Base-by-base conservation (phyloP, 2,329 filamentous ascomycete genomes). In the Xenoacremonium recifei region DNA sequence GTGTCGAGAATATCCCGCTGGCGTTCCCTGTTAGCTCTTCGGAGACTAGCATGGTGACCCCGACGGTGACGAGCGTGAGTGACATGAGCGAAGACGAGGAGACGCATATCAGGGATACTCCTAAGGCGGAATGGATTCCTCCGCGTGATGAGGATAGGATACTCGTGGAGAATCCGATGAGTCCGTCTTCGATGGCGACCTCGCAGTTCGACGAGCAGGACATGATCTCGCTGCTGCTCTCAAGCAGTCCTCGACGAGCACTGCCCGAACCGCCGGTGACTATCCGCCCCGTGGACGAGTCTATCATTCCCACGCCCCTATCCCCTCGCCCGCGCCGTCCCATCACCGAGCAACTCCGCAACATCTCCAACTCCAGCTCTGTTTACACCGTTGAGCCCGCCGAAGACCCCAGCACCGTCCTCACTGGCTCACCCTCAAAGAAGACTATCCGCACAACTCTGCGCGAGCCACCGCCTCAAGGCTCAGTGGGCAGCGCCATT, bases 401-500 rank as follows among this genome's bases (percentile, higher is more conserved):
- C 0, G 49, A 50, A 5, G 48, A 50, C 12, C 55, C 47, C 3
- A 37, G 47, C 0, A 42, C 47, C 2, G 42, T 54, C 2, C 51
- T 55, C 4, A 45, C 54, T 13, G 48, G 58, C 21, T 59, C 58
- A 2, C 60, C 58, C 1, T 34, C 41, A 10, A 51, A 53, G 6
- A 50, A 53, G 5, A 42, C 53, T 2, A 42, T 48, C 4, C 45
- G 53, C 5, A 48, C 48, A 4, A 45, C 38, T 1, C 19, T 46
- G 34, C 49, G 45, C 23, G 47, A 51, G 5, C 35, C 42, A 4
- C 36, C 38, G 4, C 48, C 21, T 40, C 46, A 0, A 23, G 29
- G 9, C 21, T 56, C 55, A 6, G 55, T 75, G 11, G 61, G 68
- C n/a, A 62, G 59, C 45, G 68, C 74, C 3, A 71, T 79, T 21